phyloP scores from a whole-genome alignment of 306 rosid genomes.

The Acacia melanoxylon region DNA sequence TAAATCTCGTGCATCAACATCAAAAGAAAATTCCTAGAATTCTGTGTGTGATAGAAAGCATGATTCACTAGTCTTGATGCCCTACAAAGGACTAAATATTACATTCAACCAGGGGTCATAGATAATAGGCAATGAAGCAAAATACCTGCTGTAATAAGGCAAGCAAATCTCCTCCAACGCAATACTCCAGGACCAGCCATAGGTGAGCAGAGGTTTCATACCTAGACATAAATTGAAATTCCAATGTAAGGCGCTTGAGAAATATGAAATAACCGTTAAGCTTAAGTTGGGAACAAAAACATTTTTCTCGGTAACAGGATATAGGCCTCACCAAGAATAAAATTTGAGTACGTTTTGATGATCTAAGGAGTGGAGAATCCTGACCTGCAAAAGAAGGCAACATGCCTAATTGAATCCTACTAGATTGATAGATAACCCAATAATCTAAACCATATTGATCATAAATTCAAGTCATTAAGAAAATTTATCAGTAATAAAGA shows the following conservation, averaged over 20 bases:
- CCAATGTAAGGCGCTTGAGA: background rate
- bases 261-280: background rate
- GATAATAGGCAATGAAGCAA: slow-evolving; percentile 4
- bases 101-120: slow-evolving; percentile 1
- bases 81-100: slow-evolving; percentile 10
- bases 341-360: slow-evolving; percentile 81
- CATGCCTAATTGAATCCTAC: background rate
- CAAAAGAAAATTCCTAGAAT: background rate
- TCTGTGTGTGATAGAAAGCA: background rate
- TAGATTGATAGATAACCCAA: background rate
- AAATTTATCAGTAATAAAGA: background rate
- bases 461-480: background rate
- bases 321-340: slow-evolving; percentile 64
- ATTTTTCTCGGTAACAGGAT: background rate
- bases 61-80: slow-evolving; percentile 2
- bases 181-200: slow-evolving; percentile 95
- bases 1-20: background rate
- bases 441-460: background rate
- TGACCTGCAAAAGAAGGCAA: slow-evolving; percentile 58
- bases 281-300: background rate
- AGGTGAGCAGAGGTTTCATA: slow-evolving; percentile 97
- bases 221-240: slow-evolving; percentile 50
- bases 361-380: slow-evolving; percentile 84
- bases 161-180: slow-evolving; percentile 94
- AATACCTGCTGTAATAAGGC: slow-evolving; percentile 82